A percentile compares a stretch with the other conserved stretches of the same genome.
These are phyloP conservation scores for Tuber magnatum DNA, from an alignment of 495 filamentous ascomycete genomes.

Conservation along the genomic window DNA sequence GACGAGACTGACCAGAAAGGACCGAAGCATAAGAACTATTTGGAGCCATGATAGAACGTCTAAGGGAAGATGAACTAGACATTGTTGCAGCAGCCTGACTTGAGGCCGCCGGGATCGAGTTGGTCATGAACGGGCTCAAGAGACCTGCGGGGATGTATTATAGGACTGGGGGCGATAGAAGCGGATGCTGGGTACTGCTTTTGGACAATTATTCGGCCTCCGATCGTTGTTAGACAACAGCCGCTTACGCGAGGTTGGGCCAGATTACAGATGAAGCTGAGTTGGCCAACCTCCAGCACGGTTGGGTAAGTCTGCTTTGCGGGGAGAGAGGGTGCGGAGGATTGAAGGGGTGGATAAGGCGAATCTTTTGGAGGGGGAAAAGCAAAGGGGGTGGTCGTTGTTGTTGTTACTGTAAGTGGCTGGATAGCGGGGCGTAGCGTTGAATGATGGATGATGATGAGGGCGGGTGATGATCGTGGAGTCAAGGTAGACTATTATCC, in stretches of 20 bases:
- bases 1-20: constrained; percentile 57
- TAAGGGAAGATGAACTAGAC: constrained; percentile 36
- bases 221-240: constrained; percentile 27
- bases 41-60: constrained; percentile 40
- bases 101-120: constrained; percentile 36
- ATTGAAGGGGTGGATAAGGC: constrained; percentile 13
- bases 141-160: constrained; percentile 14
- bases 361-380: constrained; percentile 3
- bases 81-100: constrained; percentile 34
- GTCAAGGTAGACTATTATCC: neutral
- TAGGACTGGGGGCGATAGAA: constrained; percentile 4
- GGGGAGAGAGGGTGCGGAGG: constrained; percentile 22
- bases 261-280: neutral
- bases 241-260: constrained; percentile 23
- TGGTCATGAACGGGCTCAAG: constrained; percentile 37
- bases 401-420: neutral
- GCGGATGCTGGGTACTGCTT: constrained; percentile 17
- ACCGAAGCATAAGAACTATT: constrained; percentile 71
- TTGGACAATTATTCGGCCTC: constrained; percentile 22
- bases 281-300: constrained; percentile 7
- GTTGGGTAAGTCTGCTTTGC: constrained; percentile 18
- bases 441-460: constrained; percentile 5
- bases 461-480: neutral
- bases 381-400: neutral
- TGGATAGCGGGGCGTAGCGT: neutral